Percentiles rank a stretch among this genome's conserved stretches.
Conservation (phyloP, 2,329 filamentous ascomycete genomes). For the Rugonectria rugulosa region DNA sequence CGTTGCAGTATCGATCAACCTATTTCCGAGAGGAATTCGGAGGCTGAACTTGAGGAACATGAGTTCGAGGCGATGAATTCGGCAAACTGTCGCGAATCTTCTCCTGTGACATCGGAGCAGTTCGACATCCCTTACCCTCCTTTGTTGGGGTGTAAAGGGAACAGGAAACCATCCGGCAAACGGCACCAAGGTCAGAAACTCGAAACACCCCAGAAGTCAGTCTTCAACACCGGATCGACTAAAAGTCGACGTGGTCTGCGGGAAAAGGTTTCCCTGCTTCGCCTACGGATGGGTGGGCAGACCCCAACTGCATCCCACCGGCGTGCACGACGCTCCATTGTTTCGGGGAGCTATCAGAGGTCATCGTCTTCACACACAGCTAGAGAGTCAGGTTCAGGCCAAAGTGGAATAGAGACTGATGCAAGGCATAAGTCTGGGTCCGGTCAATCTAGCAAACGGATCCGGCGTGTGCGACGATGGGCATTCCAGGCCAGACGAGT, state of each 20-base stretch:
- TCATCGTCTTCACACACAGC: conserved; percentile 1
- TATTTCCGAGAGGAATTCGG: conserved; percentile 16
- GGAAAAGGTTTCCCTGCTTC: conserved; percentile 43
- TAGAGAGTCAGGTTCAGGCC: conserved; percentile 17
- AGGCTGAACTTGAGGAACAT: conserved; percentile 7
- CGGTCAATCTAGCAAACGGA: conserved; percentile 30
- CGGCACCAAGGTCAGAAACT: conserved; percentile 17
- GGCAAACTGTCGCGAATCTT: conserved; percentile 19
- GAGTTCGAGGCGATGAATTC: conserved; percentile 21
- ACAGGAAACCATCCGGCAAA: conserved; percentile 10
- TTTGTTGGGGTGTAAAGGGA: conserved; percentile 25
- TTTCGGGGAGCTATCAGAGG: conserved; percentile 12
- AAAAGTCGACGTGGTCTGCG: conserved; percentile 27
- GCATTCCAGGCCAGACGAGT: conserved; percentile 43
- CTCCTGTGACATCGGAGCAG: conserved; percentile 41
- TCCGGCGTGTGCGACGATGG: conserved; percentile 44
- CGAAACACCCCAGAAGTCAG: neutral
- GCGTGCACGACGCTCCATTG: conserved; percentile 17
- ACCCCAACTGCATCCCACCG: conserved; percentile 11
- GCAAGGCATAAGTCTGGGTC: conserved; percentile 11
- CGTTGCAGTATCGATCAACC: conserved; percentile 25
- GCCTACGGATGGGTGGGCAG: conserved; percentile 32
- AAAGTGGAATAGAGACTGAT: conserved; percentile 5
- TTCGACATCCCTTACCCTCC: conserved; percentile 46
- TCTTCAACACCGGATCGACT: neutral